Evolutionary conservation across 192 early-diverging fungal genomes (phyloP).

Genomic region (Dissophora globulifera): DNA sequence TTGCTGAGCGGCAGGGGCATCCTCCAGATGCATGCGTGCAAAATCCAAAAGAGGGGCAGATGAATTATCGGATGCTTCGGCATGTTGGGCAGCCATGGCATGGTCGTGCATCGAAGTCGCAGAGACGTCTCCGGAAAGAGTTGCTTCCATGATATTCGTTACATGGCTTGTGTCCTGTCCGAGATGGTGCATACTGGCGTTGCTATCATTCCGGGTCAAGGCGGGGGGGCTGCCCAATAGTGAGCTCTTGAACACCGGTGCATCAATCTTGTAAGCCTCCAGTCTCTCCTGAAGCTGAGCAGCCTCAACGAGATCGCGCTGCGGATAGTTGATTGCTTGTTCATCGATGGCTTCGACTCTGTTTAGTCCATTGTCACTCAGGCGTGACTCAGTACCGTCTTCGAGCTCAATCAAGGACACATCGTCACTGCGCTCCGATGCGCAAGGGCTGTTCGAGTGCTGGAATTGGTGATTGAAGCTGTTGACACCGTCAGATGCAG

Average conservation of each 20-base stretch:
- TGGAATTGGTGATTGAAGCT: background rate
- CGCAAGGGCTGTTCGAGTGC: slow-evolving; percentile 10
- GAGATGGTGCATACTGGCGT: background rate
- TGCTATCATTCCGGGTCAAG: background rate
- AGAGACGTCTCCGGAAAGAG: background rate
- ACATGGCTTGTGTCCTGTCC: background rate
- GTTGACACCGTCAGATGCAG: background rate
- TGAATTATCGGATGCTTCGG: background rate
- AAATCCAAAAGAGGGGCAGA: background rate
- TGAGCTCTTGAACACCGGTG: slow-evolving; percentile 32
- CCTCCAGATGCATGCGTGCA: background rate
- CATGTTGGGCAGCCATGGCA: background rate
- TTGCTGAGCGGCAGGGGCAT: background rate
- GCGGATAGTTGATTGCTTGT: slow-evolving; percentile 28
- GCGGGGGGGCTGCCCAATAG: background rate
- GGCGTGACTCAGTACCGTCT: slow-evolving; percentile 7
- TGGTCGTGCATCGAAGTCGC: background rate
- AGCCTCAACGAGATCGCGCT: slow-evolving; percentile 23
- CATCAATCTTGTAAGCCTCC: slow-evolving; percentile 34
- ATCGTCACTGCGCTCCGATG: slow-evolving; percentile 34
- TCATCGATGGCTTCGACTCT: background rate
- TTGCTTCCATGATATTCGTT: background rate
- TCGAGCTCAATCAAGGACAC: slow-evolving; percentile 40
- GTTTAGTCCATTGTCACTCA: background rate
- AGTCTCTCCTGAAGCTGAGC: slow-evolving; percentile 21